Evolutionary conservation across 1,284 basidiomycete genomes (phyloP).

Genomic region (Lignosus rhinocerotis): DNA sequence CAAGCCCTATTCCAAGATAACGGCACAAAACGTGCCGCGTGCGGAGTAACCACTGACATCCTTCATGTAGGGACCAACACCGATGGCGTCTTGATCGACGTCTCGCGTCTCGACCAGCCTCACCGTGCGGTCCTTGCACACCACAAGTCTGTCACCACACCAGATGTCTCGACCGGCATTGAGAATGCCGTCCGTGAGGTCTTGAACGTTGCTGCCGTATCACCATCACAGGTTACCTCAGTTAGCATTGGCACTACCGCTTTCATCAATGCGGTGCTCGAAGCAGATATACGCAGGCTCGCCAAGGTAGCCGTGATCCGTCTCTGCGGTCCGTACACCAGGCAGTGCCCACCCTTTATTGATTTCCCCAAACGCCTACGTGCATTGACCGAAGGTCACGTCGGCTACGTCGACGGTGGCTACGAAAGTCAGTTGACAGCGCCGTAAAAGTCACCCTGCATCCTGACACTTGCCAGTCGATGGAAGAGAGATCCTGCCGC

Average conservation of each 20-base stretch:
- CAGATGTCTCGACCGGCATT: conserved; percentile 54
- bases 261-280: conserved; percentile 57
- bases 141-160: conserved; percentile 53
- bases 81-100: conserved; percentile 54
- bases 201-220: conserved; percentile 36
- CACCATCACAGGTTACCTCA: conserved; percentile 38
- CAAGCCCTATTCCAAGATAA: conserved; percentile 3
- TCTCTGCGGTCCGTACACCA: conserved; percentile 48
- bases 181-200: conserved; percentile 44
- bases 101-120: conserved; percentile 35
- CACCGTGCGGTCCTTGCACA: conserved; percentile 47
- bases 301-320: conserved; percentile 55
- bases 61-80: conserved; percentile 45
- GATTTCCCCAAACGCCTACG: conserved; percentile 47
- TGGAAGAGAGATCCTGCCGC: conserved; percentile 43
- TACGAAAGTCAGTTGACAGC: conserved; percentile 38
- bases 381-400: conserved; percentile 43
- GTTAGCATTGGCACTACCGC: conserved; percentile 53
- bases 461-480: conserved; percentile 36
- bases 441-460: no score
- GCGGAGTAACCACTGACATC: not conserved
- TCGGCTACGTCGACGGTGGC: conserved; percentile 48
- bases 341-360: conserved; percentile 43
- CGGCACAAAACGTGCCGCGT: not conserved
- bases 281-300: conserved; percentile 46